Percentiles rank a stretch among this genome's conserved stretches.
Evolutionary conservation across 2,329 filamentous ascomycete genomes (phyloP).

Genomic region (Blumeria graminis): DNA sequence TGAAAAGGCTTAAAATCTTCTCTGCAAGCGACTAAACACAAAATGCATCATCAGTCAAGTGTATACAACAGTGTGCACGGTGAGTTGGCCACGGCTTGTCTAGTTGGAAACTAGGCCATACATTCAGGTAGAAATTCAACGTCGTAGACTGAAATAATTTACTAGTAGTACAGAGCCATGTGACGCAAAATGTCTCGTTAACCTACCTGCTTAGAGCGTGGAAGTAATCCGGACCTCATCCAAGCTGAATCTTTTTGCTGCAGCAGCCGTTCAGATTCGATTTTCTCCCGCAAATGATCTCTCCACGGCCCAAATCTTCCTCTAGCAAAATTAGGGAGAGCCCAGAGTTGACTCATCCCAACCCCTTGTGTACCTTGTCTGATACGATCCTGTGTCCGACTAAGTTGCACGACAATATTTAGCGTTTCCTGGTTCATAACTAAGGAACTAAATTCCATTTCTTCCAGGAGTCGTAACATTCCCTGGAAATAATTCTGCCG

Average conservation of each 20-base stretch:
- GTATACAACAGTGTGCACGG: too few relatives aligned
- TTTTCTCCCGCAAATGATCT: neutral
- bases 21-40: too few relatives aligned
- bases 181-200: too few relatives aligned
- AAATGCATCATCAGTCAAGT: too few relatives aligned
- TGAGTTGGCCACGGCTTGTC: too few relatives aligned
- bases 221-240: too few relatives aligned
- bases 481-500: constrained; percentile 27
- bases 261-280: neutral
- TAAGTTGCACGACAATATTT: constrained; percentile 9
- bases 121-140: too few relatives aligned
- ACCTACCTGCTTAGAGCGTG: too few relatives aligned
- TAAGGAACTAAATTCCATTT: constrained; percentile 14
- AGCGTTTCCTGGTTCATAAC: constrained; percentile 14
- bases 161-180: too few relatives aligned
- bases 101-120: too few relatives aligned
- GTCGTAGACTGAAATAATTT: too few relatives aligned
- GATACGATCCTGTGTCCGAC: constrained; percentile 5
- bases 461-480: constrained; percentile 9
- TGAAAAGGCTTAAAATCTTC: too few relatives aligned
- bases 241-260: neutral
- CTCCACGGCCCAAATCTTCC: neutral
- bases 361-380: neutral
- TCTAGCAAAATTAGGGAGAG: neutral
- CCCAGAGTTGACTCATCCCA: neutral